phyloP scores from a whole-genome alignment of 495 filamentous ascomycete genomes.

The Trichodelitschia bisporula region DNA sequence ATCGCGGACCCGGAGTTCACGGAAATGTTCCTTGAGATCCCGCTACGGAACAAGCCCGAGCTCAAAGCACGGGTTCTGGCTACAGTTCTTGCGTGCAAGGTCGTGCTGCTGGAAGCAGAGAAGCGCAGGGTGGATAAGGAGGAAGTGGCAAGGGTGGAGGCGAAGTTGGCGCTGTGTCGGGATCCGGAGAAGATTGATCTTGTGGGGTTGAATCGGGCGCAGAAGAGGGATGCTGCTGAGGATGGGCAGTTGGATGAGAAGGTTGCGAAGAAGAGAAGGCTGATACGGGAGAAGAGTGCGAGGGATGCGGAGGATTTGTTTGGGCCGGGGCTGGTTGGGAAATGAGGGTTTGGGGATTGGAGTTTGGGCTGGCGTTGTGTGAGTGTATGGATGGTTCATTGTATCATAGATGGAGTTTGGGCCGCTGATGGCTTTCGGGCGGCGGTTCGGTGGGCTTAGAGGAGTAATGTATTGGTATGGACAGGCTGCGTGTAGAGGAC shows the following conservation, averaged over 20 bases:
- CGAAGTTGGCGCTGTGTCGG: slow-evolving; percentile 56
- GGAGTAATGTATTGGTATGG: too few species aligned
- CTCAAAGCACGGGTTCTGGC: slow-evolving; percentile 44
- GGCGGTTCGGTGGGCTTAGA: too few species aligned
- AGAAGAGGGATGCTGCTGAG: slow-evolving; percentile 20
- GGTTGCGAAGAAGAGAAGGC: slow-evolving; percentile 33
- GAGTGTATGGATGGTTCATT: too few species aligned
- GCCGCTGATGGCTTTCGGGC: too few species aligned
- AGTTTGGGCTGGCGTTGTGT: too few species aligned
- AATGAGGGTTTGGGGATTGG: too few species aligned
- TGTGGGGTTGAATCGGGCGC: slow-evolving; percentile 27
- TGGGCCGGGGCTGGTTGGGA: slow-evolving; percentile 24
- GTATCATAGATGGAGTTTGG: too few species aligned
- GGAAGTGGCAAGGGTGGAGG: slow-evolving; percentile 24
- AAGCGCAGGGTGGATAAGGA: slow-evolving; percentile 16
- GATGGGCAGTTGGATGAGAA: slow-evolving; percentile 18
- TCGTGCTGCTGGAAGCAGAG: slow-evolving; percentile 1
- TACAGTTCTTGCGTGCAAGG: slow-evolving; percentile 29
- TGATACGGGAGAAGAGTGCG: slow-evolving; percentile 22
- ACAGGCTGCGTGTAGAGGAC: too few species aligned
- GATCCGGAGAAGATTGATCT: slow-evolving; percentile 42
- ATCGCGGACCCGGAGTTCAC: too few species aligned
- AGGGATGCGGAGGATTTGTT: slow-evolving; percentile 28
- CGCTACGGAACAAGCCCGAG: too few species aligned
- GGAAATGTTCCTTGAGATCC: too few species aligned